Evolutionary conservation across 371 early-diverging fungal genomes (phyloP).

Genomic region (Lichtheimia ramosa): DNA sequence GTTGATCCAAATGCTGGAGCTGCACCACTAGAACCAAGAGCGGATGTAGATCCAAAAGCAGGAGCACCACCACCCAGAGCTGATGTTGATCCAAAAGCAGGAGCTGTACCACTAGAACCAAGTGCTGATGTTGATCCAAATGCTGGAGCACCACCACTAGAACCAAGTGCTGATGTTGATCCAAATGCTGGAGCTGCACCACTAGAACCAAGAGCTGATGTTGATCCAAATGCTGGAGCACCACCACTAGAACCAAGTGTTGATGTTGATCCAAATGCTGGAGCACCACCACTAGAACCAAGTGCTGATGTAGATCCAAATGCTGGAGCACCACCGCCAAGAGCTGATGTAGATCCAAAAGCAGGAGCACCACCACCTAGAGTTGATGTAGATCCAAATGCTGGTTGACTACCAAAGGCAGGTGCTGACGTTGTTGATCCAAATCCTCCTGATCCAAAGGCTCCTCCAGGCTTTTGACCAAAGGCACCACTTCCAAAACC

Average conservation of each 20-base stretch:
- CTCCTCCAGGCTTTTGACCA: slow-evolving; percentile 10
- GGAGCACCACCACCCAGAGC: slow-evolving; percentile 6
- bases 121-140: slow-evolving; percentile 1
- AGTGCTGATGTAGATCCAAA: slow-evolving; percentile 15
- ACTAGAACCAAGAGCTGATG: slow-evolving; percentile 13
- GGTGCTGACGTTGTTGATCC: slow-evolving; percentile 9
- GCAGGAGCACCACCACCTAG: slow-evolving; percentile 25
- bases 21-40: slow-evolving; percentile 10
- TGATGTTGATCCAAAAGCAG: slow-evolving; percentile 6
- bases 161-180: slow-evolving; percentile 10
- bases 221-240: slow-evolving; percentile 22
- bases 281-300: slow-evolving; percentile 9
- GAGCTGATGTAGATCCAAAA: slow-evolving; percentile 17
- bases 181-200: slow-evolving; percentile 22
- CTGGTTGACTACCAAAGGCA: slow-evolving; percentile 21
- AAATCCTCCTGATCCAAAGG: slow-evolving; percentile 21
- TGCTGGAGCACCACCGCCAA: slow-evolving; percentile 5
- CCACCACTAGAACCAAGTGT: slow-evolving; percentile 10
- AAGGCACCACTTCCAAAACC: slow-evolving; percentile 12
- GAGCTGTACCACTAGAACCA: background rate
- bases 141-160: slow-evolving; percentile 3
- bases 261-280: slow-evolving; percentile 25
- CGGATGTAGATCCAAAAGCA: slow-evolving; percentile 15
- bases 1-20: slow-evolving; percentile 23
- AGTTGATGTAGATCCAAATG: slow-evolving; percentile 26